These are phyloP conservation scores for Parachlorella kessleri DNA, from an alignment of 139 green algal genomes.

Conservation along the genomic window DNA sequence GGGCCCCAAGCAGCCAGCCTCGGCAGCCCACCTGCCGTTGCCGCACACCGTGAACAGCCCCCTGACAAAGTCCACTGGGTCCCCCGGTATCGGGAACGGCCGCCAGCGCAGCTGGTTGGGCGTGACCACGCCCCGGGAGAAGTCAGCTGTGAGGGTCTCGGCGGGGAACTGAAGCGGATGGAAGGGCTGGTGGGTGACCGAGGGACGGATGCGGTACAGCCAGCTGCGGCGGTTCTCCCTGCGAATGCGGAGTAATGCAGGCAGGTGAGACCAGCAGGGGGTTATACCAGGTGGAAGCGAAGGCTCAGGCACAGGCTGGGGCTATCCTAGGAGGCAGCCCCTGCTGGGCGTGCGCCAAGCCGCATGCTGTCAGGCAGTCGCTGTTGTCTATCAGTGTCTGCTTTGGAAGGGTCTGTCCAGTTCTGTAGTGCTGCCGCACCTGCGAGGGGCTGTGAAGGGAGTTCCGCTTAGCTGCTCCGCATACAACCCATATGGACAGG, in stretches of 20 bases:
- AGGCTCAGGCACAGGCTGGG: too few species aligned
- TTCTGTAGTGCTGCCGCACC: too few species aligned
- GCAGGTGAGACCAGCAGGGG: too few species aligned
- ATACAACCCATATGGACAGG: constrained; percentile 90
- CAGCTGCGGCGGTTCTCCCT: constrained; percentile 78
- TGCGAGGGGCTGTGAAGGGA: constrained; percentile 89
- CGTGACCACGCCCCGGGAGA: constrained; percentile 62
- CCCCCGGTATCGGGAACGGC: constrained; percentile 65
- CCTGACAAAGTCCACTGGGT: constrained; percentile 81
- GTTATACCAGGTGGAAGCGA: too few species aligned
- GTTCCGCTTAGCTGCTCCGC: constrained; percentile 93
- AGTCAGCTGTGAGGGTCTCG: constrained; percentile 64
- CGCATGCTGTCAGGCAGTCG: too few species aligned
- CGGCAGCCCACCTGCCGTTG: constrained; percentile 62
- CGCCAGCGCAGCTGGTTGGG: constrained; percentile 94
- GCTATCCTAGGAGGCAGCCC: too few species aligned
- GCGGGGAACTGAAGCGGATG: constrained; percentile 70
- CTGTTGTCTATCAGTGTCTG: too few species aligned
- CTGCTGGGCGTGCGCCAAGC: too few species aligned
- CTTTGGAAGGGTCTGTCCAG: too few species aligned
- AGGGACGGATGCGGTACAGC: constrained; percentile 93
- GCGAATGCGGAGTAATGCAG: too few species aligned
- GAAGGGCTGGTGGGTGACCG: constrained; percentile 86
- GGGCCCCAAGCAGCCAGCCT: not conserved
- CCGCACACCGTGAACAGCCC: constrained; percentile 89